A percentile compares a stretch with the other conserved stretches of the same genome.
phyloP scores from a whole-genome alignment of 2,329 filamentous ascomycete genomes.

The Bipolaris bicolor region DNA sequence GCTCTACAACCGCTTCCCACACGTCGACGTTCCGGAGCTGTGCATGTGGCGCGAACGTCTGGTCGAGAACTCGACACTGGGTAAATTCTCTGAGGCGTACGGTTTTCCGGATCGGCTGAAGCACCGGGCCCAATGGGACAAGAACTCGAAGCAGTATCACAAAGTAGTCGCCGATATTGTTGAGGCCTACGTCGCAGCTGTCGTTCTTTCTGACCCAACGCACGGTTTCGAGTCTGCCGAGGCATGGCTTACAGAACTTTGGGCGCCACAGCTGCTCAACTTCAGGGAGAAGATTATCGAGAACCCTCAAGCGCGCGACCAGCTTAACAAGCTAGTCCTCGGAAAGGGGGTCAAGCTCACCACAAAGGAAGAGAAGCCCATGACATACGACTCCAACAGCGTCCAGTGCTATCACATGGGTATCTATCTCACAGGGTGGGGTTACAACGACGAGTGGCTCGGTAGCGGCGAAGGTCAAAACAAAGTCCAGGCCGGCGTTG shows the following conservation, averaged over 20 bases:
- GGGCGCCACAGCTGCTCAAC: constrained; percentile 57
- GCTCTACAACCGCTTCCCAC: constrained; percentile 74
- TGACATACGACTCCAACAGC: constrained; percentile 58
- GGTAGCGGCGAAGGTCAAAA: constrained; percentile 68
- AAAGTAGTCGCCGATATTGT: constrained; percentile 89
- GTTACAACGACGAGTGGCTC: constrained; percentile 66
- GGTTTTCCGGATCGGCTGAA: constrained; percentile 69
- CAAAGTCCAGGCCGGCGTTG: constrained; percentile 72
- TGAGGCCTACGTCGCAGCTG: constrained; percentile 84
- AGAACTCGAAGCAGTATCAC: constrained; percentile 47
- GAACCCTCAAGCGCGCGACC: constrained; percentile 49
- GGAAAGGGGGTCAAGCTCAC: constrained; percentile 45
- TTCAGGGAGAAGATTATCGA: constrained; percentile 43
- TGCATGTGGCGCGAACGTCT: constrained; percentile 79
- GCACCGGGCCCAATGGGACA: constrained; percentile 51
- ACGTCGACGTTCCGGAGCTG: constrained; percentile 69
- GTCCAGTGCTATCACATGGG: constrained; percentile 67
- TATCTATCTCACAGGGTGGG: constrained; percentile 71
- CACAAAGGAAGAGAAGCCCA: constrained; percentile 59
- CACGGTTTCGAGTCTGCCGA: constrained; percentile 67
- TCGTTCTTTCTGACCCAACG: constrained; percentile 70
- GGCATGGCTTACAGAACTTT: constrained; percentile 76
- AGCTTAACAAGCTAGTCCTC: constrained; percentile 46
- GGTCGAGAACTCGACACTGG: constrained; percentile 80
- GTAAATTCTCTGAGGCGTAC: constrained; percentile 72